Conservation (phyloP, 2,329 filamentous ascomycete species). For the Myriosclerotinia curreyana region DNA sequence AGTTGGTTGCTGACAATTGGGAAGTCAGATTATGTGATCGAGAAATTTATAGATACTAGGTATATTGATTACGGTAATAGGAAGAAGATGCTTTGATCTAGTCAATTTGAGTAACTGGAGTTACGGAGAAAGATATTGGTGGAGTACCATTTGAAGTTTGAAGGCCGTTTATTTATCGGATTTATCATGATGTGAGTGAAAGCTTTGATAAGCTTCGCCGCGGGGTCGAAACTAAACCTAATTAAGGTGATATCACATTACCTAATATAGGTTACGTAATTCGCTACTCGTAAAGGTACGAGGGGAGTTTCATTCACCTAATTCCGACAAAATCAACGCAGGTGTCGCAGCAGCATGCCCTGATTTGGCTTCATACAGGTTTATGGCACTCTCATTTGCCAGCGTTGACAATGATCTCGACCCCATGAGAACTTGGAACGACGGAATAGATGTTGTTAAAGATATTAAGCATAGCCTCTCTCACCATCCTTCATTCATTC, state of each 20-base stretch:
- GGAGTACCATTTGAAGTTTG: too few species aligned
- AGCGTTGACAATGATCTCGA: constrained; percentile 52
- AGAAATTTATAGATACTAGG: too few species aligned
- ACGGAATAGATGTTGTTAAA: constrained; percentile 49
- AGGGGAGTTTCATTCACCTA: too few species aligned
- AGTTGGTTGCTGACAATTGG: constrained; percentile 16
- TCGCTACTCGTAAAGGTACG: too few species aligned
- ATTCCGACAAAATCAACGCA: constrained; percentile 47
- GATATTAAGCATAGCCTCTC: constrained; percentile 52
- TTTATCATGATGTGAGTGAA: constrained; percentile 1
- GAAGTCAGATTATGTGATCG: background rate
- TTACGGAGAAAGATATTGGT: constrained; percentile 7
- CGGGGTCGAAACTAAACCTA: constrained; percentile 8
- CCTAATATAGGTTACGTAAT: background rate
- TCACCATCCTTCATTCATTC: background rate
- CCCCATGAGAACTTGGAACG: constrained; percentile 49
- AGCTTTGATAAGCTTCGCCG: constrained; percentile 6
- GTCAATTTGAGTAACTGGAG: constrained; percentile 1
- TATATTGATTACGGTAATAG: too few species aligned
- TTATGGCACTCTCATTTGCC: constrained; percentile 57
- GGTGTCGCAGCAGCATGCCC: constrained; percentile 51
- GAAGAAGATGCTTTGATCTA: background rate
- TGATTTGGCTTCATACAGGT: constrained; percentile 48
- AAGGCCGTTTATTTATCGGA: constrained; percentile 1
- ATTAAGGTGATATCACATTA: constrained; percentile 4